Evolutionary conservation across 2,329 filamentous ascomycete species (phyloP).

Genomic region (Gremmenia infestans): DNA sequence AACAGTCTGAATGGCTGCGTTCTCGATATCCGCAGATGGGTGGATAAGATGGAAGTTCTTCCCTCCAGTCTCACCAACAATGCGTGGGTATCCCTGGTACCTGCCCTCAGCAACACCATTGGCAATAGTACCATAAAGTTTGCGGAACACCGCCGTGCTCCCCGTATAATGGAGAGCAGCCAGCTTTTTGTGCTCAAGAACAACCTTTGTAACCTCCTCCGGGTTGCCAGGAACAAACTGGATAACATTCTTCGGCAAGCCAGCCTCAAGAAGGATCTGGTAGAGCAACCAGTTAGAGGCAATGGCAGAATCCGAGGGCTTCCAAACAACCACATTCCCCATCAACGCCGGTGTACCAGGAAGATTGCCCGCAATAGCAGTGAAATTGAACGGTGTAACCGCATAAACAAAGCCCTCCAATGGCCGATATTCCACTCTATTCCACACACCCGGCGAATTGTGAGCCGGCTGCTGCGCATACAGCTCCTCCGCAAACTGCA

Average conservation of each 20-base stretch:
- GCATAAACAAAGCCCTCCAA: constrained; percentile 96
- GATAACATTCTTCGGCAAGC: constrained; percentile 82
- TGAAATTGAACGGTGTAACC: constrained; percentile 95
- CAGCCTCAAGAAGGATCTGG: constrained; percentile 85
- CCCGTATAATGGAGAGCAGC: constrained; percentile 94
- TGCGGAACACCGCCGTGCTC: constrained; percentile 85
- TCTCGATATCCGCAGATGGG: constrained; percentile 68
- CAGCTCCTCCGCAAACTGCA: not conserved
- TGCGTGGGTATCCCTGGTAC: constrained; percentile 80
- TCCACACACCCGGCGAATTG: constrained; percentile 79
- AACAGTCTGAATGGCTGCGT: constrained; percentile 76
- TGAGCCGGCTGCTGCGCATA: not conserved
- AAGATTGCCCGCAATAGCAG: constrained; percentile 86
- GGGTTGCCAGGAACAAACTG: constrained; percentile 91
- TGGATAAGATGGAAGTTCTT: constrained; percentile 93
- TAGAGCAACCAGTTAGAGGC: constrained; percentile 90
- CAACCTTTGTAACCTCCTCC: constrained; percentile 72
- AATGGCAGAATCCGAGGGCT: constrained; percentile 85
- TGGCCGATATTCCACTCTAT: constrained; percentile 81
- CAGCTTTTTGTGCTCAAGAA: constrained; percentile 73
- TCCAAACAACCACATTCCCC: constrained; percentile 95
- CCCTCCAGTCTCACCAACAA: constrained; percentile 86
- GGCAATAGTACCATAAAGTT: constrained; percentile 82
- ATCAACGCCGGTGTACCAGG: constrained; percentile 77
- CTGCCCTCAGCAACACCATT: constrained; percentile 73